A percentile compares a stretch with the other conserved stretches of the same genome.
Evolutionary conservation across 2,329 filamentous ascomycete species (phyloP).

Genomic region (Exophiala lecanii-corni): DNA sequence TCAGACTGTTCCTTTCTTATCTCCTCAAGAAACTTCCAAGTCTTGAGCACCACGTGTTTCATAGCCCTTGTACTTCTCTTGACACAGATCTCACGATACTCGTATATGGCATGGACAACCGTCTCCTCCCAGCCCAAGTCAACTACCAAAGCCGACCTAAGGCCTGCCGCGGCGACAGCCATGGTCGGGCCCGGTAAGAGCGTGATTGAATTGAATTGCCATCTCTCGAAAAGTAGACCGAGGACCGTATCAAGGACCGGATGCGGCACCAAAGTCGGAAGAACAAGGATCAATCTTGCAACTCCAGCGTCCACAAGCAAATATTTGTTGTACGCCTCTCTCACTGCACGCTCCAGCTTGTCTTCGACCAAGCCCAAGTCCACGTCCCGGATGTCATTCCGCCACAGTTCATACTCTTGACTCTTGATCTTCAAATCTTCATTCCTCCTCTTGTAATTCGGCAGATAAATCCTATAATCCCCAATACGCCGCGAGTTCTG

Average conservation of each 20-base stretch:
- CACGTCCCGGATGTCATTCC: slow-evolving; percentile 64
- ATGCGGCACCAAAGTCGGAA: slow-evolving; percentile 73
- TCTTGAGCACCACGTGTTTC: slow-evolving; percentile 64
- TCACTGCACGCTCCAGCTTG: slow-evolving; percentile 75
- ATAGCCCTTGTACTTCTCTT: slow-evolving; percentile 69
- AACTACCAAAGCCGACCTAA: slow-evolving; percentile 79
- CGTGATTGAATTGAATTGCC: slow-evolving; percentile 74
- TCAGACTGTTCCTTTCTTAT: slow-evolving; percentile 16
- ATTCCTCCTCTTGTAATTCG: slow-evolving; percentile 48
- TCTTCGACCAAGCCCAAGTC: slow-evolving; percentile 80
- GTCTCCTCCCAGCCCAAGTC: slow-evolving; percentile 94
- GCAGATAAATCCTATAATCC: slow-evolving; percentile 70
- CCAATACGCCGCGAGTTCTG: slow-evolving; percentile 72
- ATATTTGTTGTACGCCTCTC: slow-evolving; percentile 77
- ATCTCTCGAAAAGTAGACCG: slow-evolving; percentile 73
- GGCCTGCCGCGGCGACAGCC: slow-evolving; percentile 69
- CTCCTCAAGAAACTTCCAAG: slow-evolving; percentile 43
- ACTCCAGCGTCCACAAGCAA: slow-evolving; percentile 59
- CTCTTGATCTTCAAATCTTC: slow-evolving; percentile 41
- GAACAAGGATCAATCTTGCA: slow-evolving; percentile 66
- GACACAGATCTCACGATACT: slow-evolving; percentile 75
- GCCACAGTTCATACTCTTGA: slow-evolving; percentile 65
- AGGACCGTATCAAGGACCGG: slow-evolving; percentile 71
- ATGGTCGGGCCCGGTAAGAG: slow-evolving; percentile 74
- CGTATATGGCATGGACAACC: slow-evolving; percentile 77